Conservation (phyloP, 352 stramenopile genomes). For the Phytopythium kandeliae region DNA sequence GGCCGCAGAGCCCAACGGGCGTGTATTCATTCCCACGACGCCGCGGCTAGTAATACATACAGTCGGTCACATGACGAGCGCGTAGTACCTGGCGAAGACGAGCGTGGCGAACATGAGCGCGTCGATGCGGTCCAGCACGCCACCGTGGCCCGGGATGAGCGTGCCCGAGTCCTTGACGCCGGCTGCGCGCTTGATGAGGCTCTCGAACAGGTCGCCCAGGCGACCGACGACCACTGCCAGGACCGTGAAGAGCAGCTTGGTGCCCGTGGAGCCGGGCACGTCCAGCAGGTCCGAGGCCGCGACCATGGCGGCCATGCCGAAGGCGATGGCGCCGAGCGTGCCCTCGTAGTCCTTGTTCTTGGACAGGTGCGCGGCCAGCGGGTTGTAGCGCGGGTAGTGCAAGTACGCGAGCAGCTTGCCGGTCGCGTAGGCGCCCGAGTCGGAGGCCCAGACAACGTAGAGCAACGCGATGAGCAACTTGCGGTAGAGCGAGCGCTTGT, state of each 20-base stretch:
- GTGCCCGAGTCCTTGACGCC: conserved; percentile 63
- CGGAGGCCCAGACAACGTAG: conserved; percentile 70
- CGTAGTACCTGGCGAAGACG: conserved; percentile 58
- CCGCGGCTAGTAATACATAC: too few species aligned
- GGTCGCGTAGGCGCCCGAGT: conserved; percentile 93
- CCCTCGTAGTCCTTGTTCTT: conserved; percentile 97
- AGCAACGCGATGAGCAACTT: conserved; percentile 45
- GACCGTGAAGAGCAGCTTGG: too few species aligned
- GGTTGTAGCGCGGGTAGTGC: conserved; percentile 76
- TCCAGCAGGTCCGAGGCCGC: conserved; percentile 32
- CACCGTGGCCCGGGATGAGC: conserved; percentile 72
- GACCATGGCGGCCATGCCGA: conserved; percentile 48
- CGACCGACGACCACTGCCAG: conserved; percentile 62
- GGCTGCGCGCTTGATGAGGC: conserved; percentile 61
- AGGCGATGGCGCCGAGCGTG: conserved; percentile 78
- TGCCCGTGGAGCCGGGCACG: conserved; percentile 26
- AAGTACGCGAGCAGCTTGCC: conserved; percentile 81
- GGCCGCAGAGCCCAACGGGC: background rate
- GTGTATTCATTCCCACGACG: too few species aligned
- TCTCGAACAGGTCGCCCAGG: conserved; percentile 61
- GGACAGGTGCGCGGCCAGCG: conserved; percentile 84
- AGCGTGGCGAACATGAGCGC: conserved; percentile 69
- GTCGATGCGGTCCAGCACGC: conserved; percentile 77
- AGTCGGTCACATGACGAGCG: conserved; percentile 18
- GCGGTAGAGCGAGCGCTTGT: conserved; percentile 42